These are phyloP conservation scores for Pichia sp. DNA, from an alignment of 1,139 yeast genomes.

Conservation along the genomic window DNA sequence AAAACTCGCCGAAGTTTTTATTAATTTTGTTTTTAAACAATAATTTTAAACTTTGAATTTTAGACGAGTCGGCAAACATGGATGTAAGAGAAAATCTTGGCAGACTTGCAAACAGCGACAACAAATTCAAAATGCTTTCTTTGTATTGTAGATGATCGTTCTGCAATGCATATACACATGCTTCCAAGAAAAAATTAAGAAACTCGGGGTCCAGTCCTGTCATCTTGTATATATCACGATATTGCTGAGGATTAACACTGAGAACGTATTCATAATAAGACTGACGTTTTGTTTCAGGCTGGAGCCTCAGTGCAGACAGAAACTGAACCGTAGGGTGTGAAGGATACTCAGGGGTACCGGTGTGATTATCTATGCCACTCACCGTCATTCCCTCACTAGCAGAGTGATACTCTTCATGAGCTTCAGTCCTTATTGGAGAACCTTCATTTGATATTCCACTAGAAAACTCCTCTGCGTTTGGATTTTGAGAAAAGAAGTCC, in stretches of 20 bases:
- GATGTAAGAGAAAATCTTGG: conserved; percentile 28
- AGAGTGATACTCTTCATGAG: no score
- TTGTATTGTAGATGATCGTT: conserved; percentile 1
- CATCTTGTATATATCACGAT: conserved; percentile 36
- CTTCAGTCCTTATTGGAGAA: no score
- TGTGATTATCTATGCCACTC: neutral
- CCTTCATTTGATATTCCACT: conserved; percentile 2
- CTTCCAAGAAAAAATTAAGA: conserved; percentile 49
- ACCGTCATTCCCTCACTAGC: neutral
- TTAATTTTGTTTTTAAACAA: conserved; percentile 6
- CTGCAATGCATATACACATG: conserved; percentile 32
- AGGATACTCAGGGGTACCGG: conserved; percentile 19
- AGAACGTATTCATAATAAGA: conserved; percentile 40
- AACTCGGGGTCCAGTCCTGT: conserved; percentile 59
- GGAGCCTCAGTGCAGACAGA: conserved; percentile 27
- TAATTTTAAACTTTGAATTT: neutral
- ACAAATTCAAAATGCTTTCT: conserved; percentile 13
- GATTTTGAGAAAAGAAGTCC: conserved; percentile 29
- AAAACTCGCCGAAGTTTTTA: conserved; percentile 9
- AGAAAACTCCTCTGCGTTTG: neutral
- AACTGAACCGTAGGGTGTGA: conserved; percentile 35
- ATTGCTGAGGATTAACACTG: conserved; percentile 32
- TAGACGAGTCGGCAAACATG: conserved; percentile 21
- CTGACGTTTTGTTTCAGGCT: conserved; percentile 20
- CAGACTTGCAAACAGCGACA: conserved; percentile 20